phyloP scores from a whole-genome alignment of 352 stramenopile genomes.

The Elongisporangium prolatum region DNA sequence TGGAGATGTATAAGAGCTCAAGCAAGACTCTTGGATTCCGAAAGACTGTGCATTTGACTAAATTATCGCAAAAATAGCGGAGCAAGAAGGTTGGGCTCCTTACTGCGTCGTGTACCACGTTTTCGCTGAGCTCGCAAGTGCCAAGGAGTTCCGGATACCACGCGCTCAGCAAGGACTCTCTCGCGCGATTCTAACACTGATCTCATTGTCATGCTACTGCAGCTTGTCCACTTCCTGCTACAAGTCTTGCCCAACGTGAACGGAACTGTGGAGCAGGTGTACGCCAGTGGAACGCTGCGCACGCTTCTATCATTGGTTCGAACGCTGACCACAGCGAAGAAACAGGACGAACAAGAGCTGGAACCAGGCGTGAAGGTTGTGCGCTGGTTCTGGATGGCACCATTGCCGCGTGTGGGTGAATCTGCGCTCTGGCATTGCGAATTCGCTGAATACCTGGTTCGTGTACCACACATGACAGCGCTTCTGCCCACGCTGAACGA shows the following conservation, averaged over 20 bases:
- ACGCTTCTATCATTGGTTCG: constrained; percentile 24
- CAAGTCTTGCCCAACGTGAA: constrained; percentile 17
- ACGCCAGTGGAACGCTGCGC: constrained; percentile 42
- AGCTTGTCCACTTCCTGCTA: constrained; percentile 46
- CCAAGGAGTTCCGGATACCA: constrained; percentile 42
- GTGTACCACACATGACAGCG: constrained; percentile 31
- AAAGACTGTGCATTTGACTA: too few relatives aligned
- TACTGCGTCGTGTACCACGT: constrained; percentile 44
- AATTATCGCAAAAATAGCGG: too few relatives aligned
- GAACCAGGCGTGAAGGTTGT: background rate
- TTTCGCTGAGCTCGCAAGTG: constrained; percentile 45
- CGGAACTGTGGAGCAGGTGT: constrained; percentile 26
- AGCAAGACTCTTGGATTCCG: too few relatives aligned
- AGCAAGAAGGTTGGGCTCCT: constrained; percentile 9
- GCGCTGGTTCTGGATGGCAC: constrained; percentile 21
- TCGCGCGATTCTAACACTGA: constrained; percentile 33
- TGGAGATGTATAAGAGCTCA: too few relatives aligned
- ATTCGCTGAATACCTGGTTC: constrained; percentile 33
- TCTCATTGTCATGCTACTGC: constrained; percentile 35
- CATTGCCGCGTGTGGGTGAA: constrained; percentile 40
- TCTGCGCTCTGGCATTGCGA: constrained; percentile 45
- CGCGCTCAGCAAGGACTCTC: constrained; percentile 31
- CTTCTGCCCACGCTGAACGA: constrained; percentile 21
- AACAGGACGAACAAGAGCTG: constrained; percentile 6
- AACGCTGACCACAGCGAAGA: constrained; percentile 17